Conservation (phyloP, 306 rosid genomes). For the Cicer pinnatifidum region DNA sequence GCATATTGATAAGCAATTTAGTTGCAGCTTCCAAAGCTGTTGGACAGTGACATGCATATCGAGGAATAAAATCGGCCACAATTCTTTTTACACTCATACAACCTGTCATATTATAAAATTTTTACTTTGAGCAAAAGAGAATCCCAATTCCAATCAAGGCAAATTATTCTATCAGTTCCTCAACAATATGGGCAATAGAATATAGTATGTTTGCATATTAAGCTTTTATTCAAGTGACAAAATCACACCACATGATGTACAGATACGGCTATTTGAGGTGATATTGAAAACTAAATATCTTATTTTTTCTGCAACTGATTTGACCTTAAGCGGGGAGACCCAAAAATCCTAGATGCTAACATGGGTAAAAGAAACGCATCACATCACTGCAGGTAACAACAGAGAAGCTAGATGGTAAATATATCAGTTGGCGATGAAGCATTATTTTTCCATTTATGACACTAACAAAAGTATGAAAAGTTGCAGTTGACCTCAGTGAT, state of each 20-base stretch:
- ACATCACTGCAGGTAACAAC: constrained; percentile 18
- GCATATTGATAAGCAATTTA: constrained; percentile 79
- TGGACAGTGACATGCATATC: constrained; percentile 81
- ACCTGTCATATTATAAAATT: constrained; percentile 54
- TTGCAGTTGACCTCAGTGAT: not conserved
- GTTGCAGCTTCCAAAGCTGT: constrained; percentile 88
- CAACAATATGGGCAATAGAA: constrained; percentile 28
- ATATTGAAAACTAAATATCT: constrained; percentile 35
- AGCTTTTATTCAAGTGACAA: constrained; percentile 13
- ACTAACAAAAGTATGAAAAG: constrained; percentile 17
- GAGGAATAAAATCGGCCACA: constrained; percentile 90
- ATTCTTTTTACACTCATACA: constrained; percentile 82
- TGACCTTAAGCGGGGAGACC: constrained; percentile 22
- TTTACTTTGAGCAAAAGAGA: constrained; percentile 45
- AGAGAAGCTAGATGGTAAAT: constrained; percentile 29
- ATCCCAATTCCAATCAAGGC: constrained; percentile 35
- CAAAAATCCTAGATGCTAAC: constrained; percentile 29
- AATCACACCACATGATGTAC: constrained; percentile 2
- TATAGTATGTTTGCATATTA: constrained; percentile 13
- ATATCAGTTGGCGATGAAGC: constrained; percentile 16
- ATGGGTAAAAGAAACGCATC: constrained; percentile 24
- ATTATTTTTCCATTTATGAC: constrained; percentile 21
- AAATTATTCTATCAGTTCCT: constrained; percentile 22
- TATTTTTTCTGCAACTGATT: constrained; percentile 23
- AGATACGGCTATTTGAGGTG: constrained; percentile 6